A percentile compares a stretch with the other conserved stretches of the same genome.
phyloP scores from a whole-genome alignment of 345 rosid genomes.

The Syzygium grande region DNA sequence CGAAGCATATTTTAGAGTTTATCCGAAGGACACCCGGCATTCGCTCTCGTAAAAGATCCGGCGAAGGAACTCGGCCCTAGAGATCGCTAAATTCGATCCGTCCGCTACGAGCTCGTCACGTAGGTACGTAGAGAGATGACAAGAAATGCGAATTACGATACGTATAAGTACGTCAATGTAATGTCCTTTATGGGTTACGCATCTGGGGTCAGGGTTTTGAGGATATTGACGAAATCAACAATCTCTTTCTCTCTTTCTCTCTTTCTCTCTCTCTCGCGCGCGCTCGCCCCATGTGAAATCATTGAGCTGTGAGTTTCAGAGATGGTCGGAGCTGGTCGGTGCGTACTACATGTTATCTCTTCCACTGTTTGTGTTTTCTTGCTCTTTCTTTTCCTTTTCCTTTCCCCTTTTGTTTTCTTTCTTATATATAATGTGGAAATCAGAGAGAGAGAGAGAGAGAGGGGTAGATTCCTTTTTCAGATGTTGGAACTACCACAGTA shows the following conservation, averaged over 20 bases:
- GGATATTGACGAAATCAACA: background rate
- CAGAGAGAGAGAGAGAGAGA: background rate
- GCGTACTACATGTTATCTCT: constrained; percentile 2
- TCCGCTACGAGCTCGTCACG: background rate
- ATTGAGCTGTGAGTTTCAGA: constrained; percentile 2
- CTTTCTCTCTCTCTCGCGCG: background rate
- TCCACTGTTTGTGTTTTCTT: background rate
- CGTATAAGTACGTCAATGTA: background rate
- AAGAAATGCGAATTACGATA: background rate
- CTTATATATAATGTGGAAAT: background rate
- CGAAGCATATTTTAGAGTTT: background rate
- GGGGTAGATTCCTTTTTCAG: constrained; percentile 19
- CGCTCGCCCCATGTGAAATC: background rate
- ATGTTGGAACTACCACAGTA: constrained; percentile 17
- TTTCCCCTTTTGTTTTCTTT: constrained; percentile 18
- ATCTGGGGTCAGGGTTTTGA: background rate
- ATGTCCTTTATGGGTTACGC: background rate
- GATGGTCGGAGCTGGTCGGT: background rate
- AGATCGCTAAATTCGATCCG: background rate
- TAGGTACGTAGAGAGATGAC: background rate
- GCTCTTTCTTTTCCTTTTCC: constrained; percentile 13
- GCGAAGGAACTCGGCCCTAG: background rate
- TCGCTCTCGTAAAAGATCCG: background rate
- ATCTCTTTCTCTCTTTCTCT: background rate
- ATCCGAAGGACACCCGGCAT: background rate